phyloP scores from a whole-genome alignment of 257 asterid genomes.

The Striga asiatica region DNA sequence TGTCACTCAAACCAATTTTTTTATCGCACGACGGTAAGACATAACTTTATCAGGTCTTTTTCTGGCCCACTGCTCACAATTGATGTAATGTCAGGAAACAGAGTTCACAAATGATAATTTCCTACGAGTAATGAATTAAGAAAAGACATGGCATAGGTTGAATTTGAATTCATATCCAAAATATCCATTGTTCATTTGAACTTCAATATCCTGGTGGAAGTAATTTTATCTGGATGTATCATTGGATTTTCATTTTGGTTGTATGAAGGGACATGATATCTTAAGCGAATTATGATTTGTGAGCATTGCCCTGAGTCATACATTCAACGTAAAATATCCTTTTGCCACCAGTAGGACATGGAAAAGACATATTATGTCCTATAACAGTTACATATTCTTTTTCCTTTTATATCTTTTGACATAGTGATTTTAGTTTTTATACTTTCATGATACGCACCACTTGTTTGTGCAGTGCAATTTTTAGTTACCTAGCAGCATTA shows the following conservation, averaged over 20 bases:
- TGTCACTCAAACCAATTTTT: conserved; percentile 63
- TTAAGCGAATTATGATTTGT: not conserved
- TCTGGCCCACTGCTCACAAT: conserved; percentile 4
- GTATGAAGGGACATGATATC: not conserved
- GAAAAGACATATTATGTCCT: not conserved
- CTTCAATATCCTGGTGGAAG: not conserved
- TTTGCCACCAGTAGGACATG: not conserved
- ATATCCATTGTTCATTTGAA: not conserved
- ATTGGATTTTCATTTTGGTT: not conserved
- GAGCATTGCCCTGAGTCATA: not conserved
- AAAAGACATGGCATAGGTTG: not conserved
- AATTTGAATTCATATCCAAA: not conserved
- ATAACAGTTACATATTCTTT: not conserved
- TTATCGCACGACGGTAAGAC: conserved; percentile 65
- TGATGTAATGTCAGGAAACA: not conserved
- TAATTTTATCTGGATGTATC: not conserved
- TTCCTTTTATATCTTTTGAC: not conserved
- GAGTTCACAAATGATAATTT: not conserved
- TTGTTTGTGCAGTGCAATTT: conserved; percentile 1
- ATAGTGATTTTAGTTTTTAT: conserved; percentile 9
- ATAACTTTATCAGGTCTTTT: conserved; percentile 5
- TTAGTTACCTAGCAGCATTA: not conserved
- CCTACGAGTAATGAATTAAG: not conserved
- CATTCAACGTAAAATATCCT: not conserved
- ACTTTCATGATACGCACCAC: not conserved